Percentiles rank a stretch among this genome's conserved stretches.
These are phyloP conservation scores for Amanita phalloides DNA, from an alignment of 768 basidiomycete species.

Conservation along the genomic window DNA sequence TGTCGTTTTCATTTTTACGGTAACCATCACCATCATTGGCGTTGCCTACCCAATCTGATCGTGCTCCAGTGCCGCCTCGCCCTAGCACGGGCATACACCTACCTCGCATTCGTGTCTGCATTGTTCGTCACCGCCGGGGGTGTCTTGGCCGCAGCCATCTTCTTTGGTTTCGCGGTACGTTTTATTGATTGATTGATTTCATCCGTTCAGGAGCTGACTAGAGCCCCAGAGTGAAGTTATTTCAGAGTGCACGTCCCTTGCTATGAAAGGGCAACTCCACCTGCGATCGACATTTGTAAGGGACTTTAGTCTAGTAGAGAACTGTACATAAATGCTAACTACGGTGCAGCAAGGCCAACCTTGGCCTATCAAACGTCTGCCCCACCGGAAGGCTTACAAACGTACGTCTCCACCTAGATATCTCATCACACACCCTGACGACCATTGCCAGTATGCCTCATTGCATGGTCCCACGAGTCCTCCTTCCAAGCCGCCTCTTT, in stretches of 20 bases:
- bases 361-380: slow-evolving; percentile 19
- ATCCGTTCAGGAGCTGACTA: neutral
- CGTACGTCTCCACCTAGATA: slow-evolving; percentile 16
- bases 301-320: neutral
- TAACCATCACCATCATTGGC: slow-evolving; percentile 8
- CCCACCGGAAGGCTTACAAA: slow-evolving; percentile 19
- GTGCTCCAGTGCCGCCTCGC: slow-evolving; percentile 13
- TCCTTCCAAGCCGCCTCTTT: slow-evolving; percentile 25
- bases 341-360: slow-evolving; percentile 18
- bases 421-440: neutral
- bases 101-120: slow-evolving; percentile 22
- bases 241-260: slow-evolving; percentile 23
- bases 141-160: slow-evolving; percentile 23
- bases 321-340: neutral
- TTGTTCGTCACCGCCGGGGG: slow-evolving; percentile 24
- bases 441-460: slow-evolving; percentile 22
- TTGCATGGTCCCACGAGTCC: slow-evolving; percentile 26
- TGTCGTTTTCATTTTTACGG: slow-evolving; percentile 6
- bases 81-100: slow-evolving; percentile 12
- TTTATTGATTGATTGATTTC: neutral
- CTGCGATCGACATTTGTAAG: slow-evolving; percentile 29
- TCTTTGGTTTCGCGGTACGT: slow-evolving; percentile 28
- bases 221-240: slow-evolving; percentile 25
- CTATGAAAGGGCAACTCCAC: slow-evolving; percentile 19
- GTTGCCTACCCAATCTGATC: neutral